Evolutionary conservation across 73 alveolate genomes (phyloP).

Genomic region (Paramecium bursaria): DNA sequence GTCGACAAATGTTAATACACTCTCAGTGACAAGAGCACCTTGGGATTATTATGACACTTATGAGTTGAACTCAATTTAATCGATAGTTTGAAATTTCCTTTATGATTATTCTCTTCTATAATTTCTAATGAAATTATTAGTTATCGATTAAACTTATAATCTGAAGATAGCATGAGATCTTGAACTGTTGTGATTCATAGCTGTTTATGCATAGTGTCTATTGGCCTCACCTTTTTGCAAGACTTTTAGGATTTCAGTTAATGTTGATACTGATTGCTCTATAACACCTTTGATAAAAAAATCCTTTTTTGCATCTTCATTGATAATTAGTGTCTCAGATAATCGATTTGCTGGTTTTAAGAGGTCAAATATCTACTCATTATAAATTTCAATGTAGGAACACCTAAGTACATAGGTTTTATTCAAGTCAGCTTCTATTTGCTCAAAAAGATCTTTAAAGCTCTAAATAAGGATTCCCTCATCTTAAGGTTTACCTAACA

Average conservation of each 20-base stretch:
- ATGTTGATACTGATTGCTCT: constrained; percentile 77
- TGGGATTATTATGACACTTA: neutral
- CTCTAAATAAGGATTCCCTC: constrained; percentile 51
- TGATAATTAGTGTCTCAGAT: constrained; percentile 66
- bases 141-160: constrained; percentile 68
- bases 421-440: constrained; percentile 53
- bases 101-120: constrained; percentile 57
- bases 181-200: constrained; percentile 84
- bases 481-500: constrained; percentile 67
- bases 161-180: constrained; percentile 87
- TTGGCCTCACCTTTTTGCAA: constrained; percentile 81
- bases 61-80: constrained; percentile 6
- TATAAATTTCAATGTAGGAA: constrained; percentile 93
- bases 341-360: constrained; percentile 73
- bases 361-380: constrained; percentile 95
- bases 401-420: constrained; percentile 83
- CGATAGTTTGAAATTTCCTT: constrained; percentile 33
- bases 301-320: constrained; percentile 79
- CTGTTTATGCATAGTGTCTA: constrained; percentile 86
- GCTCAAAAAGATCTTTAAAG: constrained; percentile 57
- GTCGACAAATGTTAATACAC: constrained; percentile 89
- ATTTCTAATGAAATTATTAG: constrained; percentile 29
- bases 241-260: constrained; percentile 83
- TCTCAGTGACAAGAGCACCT: constrained; percentile 55
- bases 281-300: constrained; percentile 82